Evolutionary conservation across 1,139 yeast species (phyloP).

Genomic region (Kodamaea arcana): DNA sequence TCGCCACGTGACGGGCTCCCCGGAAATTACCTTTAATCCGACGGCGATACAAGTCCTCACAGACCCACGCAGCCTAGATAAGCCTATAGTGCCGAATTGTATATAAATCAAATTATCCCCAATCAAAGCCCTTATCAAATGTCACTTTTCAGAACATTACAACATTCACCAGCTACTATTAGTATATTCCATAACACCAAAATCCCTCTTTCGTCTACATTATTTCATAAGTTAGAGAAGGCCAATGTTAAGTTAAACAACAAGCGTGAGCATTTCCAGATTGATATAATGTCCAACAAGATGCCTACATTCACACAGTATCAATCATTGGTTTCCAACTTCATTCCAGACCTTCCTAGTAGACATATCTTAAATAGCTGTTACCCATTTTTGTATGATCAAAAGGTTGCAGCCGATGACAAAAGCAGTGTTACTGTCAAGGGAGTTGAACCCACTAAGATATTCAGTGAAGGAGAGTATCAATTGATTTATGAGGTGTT

Average conservation of each 20-base stretch:
- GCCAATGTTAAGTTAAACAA: conserved; percentile 27
- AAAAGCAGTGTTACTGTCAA: conserved; percentile 22
- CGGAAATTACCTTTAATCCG: neutral
- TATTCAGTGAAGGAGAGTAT: conserved; percentile 40
- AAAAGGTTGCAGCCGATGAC: conserved; percentile 14
- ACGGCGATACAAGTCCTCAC: neutral
- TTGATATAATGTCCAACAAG: conserved; percentile 37
- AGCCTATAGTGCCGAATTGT: no score
- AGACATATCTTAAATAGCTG: conserved; percentile 27
- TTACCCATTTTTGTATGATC: conserved; percentile 38
- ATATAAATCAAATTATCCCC: no score
- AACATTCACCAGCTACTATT: conserved; percentile 41
- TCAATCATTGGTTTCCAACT: conserved; percentile 24
- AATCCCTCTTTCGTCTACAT: conserved; percentile 29
- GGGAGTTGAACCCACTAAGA: conserved; percentile 26
- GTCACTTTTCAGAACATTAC: conserved; percentile 43
- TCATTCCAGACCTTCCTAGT: conserved; percentile 23
- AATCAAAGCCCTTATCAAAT: no score
- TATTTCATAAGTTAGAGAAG: conserved; percentile 30
- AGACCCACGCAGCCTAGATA: neutral
- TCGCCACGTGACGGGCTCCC: no score
- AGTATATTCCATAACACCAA: conserved; percentile 40
- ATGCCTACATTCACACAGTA: conserved; percentile 48
- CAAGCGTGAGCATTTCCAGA: conserved; percentile 26
- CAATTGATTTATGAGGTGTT: conserved; percentile 39